A percentile compares a stretch with the other conserved stretches of the same genome.
Conservation (phyloP, 1,139 yeast genomes). For the Saccharomycopsis hybrid region DNA sequence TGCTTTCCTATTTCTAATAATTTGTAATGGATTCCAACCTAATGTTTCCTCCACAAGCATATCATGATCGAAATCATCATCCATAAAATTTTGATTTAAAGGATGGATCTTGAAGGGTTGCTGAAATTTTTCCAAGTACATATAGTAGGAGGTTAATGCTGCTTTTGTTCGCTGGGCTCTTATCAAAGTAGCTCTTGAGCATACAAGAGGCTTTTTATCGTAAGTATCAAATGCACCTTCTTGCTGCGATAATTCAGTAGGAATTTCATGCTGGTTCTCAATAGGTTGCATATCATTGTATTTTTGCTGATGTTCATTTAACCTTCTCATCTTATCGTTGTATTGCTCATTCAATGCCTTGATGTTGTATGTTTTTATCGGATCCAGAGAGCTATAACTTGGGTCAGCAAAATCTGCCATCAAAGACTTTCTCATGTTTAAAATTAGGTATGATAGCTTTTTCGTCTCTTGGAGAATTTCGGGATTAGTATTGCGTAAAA, state of each 20-base stretch:
- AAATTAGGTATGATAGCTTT: conserved; percentile 7
- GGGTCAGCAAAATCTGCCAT: conserved; percentile 20
- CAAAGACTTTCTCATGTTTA: conserved; percentile 12
- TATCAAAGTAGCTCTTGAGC: conserved; percentile 15
- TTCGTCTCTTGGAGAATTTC: conserved; percentile 14
- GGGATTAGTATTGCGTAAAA: conserved; percentile 1
- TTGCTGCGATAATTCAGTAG: too few species aligned
- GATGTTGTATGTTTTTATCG: conserved; percentile 15
- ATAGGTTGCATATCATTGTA: too few species aligned
- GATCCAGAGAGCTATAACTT: conserved; percentile 9
- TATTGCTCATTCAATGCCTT: conserved; percentile 2
- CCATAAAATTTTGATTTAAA: neutral
- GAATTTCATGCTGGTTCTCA: too few species aligned
- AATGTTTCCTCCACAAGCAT: neutral
- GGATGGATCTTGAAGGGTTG: neutral
- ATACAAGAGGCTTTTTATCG: neutral
- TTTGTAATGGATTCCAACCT: conserved; percentile 18
- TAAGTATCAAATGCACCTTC: too few species aligned
- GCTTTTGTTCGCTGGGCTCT: conserved; percentile 18
- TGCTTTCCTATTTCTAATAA: conserved; percentile 16
- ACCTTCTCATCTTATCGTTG: neutral
- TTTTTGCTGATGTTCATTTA: too few species aligned
- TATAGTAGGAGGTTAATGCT: conserved; percentile 9
- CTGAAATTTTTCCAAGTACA: conserved; percentile 12
- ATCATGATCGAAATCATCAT: too few species aligned